Evolutionary conservation across 176 grass and related monocot species (phyloP).

Genomic region (Avena sativa): DNA sequence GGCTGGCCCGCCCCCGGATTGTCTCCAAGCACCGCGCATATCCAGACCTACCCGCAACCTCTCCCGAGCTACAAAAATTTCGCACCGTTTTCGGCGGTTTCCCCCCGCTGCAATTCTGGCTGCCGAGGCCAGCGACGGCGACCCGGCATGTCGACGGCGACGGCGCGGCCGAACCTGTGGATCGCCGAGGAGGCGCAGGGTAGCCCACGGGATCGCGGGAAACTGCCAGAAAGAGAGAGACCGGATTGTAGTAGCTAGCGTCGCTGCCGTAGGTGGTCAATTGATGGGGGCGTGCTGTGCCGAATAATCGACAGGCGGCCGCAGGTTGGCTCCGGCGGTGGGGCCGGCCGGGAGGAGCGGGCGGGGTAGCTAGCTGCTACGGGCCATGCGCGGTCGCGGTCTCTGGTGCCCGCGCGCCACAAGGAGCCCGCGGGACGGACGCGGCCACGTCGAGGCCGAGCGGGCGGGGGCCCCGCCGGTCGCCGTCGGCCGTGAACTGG

Average conservation of each 20-base stretch:
- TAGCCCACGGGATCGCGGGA: neutral
- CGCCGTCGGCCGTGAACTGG: constrained; percentile 53
- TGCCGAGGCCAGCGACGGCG: constrained; percentile 11
- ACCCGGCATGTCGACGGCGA: constrained; percentile 11
- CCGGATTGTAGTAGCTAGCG: neutral
- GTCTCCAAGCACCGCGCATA: neutral
- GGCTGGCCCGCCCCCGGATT: neutral
- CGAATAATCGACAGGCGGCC: constrained; percentile 27
- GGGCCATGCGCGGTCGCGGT: constrained; percentile 29
- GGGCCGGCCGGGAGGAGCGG: neutral
- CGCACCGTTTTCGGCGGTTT: neutral
- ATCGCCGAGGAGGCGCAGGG: neutral
- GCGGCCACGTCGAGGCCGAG: constrained; percentile 46
- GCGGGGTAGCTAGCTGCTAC: neutral
- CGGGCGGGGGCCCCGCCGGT: constrained; percentile 13
- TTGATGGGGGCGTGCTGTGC: neutral
- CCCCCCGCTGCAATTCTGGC: neutral
- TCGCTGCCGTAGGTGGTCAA: neutral
- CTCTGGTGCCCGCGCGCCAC: constrained; percentile 42
- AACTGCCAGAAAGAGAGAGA: neutral
- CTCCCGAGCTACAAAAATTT: neutral
- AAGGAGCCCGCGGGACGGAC: constrained; percentile 37
- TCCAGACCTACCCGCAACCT: neutral
- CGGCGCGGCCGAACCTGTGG: neutral
- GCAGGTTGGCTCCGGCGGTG: constrained; percentile 31